A percentile compares a stretch with the other conserved stretches of the same genome.
These are phyloP conservation scores for Lasiodiplodia citricola DNA, from an alignment of 2,329 filamentous ascomycete genomes.

Conservation along the genomic window DNA sequence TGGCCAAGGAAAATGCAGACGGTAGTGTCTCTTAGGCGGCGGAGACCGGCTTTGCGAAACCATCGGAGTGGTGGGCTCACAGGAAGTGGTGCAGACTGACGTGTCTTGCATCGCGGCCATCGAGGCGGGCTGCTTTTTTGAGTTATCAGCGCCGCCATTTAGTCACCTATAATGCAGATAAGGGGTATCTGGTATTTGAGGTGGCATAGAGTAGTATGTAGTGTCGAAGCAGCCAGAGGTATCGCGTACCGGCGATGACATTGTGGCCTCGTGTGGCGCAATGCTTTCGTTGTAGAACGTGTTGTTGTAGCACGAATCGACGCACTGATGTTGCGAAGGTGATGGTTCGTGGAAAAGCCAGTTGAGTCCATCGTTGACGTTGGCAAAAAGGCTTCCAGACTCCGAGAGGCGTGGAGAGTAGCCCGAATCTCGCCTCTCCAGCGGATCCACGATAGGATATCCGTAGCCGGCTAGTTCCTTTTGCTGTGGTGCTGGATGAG, in stretches of 20 bases:
- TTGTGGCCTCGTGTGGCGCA: conserved; percentile 9
- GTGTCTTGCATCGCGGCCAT: conserved; percentile 7
- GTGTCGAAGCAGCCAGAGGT: conserved; percentile 5
- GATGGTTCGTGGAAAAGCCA: conserved; percentile 13
- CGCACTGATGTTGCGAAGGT: not conserved
- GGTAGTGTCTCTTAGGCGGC: not conserved
- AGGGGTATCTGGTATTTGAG: conserved; percentile 10
- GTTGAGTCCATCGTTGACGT: conserved; percentile 10
- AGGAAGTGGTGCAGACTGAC: not conserved
- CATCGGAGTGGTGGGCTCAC: not conserved
- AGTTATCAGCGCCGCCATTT: conserved; percentile 7
- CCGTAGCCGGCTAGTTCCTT: not conserved
- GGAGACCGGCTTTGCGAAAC: not conserved
- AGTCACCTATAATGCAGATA: conserved; percentile 19
- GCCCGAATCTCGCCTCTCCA: conserved; percentile 4
- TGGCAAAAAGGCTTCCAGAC: conserved; percentile 3
- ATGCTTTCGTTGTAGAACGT: conserved; percentile 4
- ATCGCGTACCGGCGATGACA: conserved; percentile 8
- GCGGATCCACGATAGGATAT: not conserved
- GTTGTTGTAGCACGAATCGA: conserved; percentile 12
- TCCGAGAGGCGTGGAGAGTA: not conserved
- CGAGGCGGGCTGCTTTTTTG: not conserved
- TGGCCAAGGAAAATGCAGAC: not conserved
- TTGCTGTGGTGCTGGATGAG: conserved; percentile 18
- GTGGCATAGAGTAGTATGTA: not conserved